phyloP scores from a whole-genome alignment of 2,329 filamentous ascomycete species.

The Fusarium fracticaudum region DNA sequence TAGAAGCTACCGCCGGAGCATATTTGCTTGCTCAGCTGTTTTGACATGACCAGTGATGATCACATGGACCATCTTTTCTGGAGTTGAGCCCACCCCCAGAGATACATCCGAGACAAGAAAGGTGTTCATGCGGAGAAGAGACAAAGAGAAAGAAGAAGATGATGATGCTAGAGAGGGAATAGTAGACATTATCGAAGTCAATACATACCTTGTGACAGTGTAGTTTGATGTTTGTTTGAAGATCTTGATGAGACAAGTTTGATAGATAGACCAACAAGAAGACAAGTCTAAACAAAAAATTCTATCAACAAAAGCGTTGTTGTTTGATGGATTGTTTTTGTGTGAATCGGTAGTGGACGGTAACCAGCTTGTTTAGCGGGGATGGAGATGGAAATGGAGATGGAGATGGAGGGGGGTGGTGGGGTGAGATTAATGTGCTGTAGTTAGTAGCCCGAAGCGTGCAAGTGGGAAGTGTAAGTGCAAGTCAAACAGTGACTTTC shows the following conservation, averaged over 20 bases:
- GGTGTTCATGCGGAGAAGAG: constrained; percentile 19
- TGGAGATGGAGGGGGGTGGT: constrained; percentile 14
- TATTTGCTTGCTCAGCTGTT: constrained; percentile 27
- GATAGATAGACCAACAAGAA: neutral
- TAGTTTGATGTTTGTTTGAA: neutral
- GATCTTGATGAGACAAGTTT: neutral
- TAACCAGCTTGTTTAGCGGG: constrained; percentile 38
- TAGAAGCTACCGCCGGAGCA: constrained; percentile 20
- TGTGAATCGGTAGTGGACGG: constrained; percentile 34
- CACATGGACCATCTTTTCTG: constrained; percentile 36
- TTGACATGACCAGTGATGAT: constrained; percentile 32
- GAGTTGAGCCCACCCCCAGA: constrained; percentile 36
- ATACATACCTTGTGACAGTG: constrained; percentile 18
- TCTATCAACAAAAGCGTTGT: constrained; percentile 14
- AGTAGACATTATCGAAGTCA: neutral
- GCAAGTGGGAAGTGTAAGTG: constrained; percentile 11
- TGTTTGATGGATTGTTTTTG: constrained; percentile 33
- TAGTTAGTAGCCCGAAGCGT: constrained; percentile 20
- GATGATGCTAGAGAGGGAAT: neutral
- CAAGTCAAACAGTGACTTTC: constrained; percentile 15
- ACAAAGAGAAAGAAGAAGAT: neutral
- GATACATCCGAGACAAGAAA: constrained; percentile 25
- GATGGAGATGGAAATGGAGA: neutral
- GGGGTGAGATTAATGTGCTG: constrained; percentile 28
- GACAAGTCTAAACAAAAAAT: neutral